A percentile compares a stretch with the other conserved stretches of the same genome.
phyloP scores from a whole-genome alignment of 768 basidiomycete genomes.

The Termitomyces sp. region DNA sequence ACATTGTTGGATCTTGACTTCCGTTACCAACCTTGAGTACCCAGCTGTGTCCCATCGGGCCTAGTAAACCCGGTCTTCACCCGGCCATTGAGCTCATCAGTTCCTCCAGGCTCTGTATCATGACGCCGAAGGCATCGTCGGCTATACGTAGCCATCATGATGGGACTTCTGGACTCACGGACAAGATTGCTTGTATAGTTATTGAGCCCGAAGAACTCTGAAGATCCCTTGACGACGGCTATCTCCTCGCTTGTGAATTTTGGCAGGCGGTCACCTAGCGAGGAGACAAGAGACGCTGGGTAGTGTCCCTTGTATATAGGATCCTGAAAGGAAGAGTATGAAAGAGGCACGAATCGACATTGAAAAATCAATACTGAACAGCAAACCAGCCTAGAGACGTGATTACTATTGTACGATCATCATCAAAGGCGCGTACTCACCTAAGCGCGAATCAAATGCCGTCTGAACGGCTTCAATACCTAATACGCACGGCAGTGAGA shows the following conservation, averaged over 20 bases:
- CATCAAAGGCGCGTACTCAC: constrained; percentile 28
- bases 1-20: background rate
- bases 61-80: constrained; percentile 52
- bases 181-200: constrained; percentile 63
- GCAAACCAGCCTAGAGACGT: constrained; percentile 41
- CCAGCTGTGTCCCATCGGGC: constrained; percentile 57
- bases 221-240: constrained; percentile 56
- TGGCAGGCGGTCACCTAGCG: constrained; percentile 53
- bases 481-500: constrained; percentile 22
- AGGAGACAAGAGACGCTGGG: constrained; percentile 47
- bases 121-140: background rate
- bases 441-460: constrained; percentile 62
- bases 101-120: constrained; percentile 48
- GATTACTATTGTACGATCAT: background rate
- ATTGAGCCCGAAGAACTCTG: constrained; percentile 69
- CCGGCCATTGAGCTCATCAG: constrained; percentile 56
- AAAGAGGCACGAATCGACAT: background rate
- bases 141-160: background rate
- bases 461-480: constrained; percentile 62
- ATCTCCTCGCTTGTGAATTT: constrained; percentile 54
- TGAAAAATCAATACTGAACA: constrained; percentile 22
- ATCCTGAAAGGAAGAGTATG: constrained; percentile 35
- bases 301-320: constrained; percentile 73
- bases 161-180: constrained; percentile 35
- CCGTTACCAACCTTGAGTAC: constrained; percentile 46